Percentiles rank a stretch among this genome's conserved stretches.
These are phyloP conservation scores for Lentinula sp. DNA, from an alignment of 768 basidiomycete species.

Conservation along the genomic window DNA sequence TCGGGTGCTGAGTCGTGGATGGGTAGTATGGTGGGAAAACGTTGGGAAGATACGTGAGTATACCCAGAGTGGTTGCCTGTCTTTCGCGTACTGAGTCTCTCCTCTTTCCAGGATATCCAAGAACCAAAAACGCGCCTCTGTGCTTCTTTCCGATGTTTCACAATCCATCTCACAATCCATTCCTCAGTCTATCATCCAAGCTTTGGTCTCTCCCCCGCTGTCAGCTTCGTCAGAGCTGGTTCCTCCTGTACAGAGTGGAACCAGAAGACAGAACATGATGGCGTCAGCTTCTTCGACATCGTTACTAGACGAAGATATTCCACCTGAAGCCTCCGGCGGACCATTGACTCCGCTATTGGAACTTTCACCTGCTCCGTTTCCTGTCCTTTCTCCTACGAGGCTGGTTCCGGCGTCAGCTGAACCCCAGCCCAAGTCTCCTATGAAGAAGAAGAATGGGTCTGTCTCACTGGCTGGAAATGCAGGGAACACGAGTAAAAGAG, in stretches of 20 bases:
- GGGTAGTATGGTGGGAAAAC: constrained; percentile 49
- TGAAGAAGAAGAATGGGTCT: not conserved
- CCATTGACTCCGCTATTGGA: not conserved
- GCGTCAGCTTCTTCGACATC: constrained; percentile 14
- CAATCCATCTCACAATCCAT: constrained; percentile 15
- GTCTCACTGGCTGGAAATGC: not conserved
- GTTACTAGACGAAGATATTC: constrained; percentile 5
- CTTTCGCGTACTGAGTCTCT: not conserved
- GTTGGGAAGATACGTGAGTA: constrained; percentile 57
- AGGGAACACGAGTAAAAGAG: not conserved
- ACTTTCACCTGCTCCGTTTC: not conserved
- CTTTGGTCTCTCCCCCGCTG: constrained; percentile 31
- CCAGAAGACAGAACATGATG: constrained; percentile 10
- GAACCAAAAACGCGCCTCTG: constrained; percentile 62
- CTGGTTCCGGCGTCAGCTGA: not conserved
- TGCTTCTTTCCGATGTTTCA: constrained; percentile 61
- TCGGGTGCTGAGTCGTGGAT: constrained; percentile 35
- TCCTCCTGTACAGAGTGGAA: constrained; percentile 9
- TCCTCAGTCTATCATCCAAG: constrained; percentile 36
- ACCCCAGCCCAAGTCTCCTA: constrained; percentile 4
- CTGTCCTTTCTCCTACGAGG: constrained; percentile 1
- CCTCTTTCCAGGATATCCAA: constrained; percentile 48
- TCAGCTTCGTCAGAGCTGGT: constrained; percentile 18
- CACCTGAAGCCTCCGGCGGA: not conserved
- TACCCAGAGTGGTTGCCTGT: not conserved